phyloP scores from a whole-genome alignment of 768 basidiomycete species.

The Kwoniella botswanensis region DNA sequence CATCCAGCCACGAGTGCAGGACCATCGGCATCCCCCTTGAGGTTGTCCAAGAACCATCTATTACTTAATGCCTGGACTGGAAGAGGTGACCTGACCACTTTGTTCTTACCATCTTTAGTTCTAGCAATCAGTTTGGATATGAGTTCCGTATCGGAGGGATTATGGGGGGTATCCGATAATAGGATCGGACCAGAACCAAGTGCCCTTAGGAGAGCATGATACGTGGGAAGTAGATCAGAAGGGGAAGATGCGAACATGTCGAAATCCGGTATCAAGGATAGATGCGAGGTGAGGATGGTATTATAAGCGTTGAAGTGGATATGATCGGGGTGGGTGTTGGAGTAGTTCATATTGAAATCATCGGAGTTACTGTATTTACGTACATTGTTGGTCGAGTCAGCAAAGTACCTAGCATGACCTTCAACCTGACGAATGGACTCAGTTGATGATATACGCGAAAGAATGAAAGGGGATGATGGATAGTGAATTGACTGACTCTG shows the following conservation, averaged over 20 bases:
- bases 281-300: constrained; percentile 43
- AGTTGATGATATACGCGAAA: no score
- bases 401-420: no score
- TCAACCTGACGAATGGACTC: no score
- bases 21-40: constrained; percentile 29
- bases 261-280: constrained; percentile 39
- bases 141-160: constrained; percentile 23
- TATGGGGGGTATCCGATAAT: constrained; percentile 36
- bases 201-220: constrained; percentile 44
- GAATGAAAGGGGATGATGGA: no score
- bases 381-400: no score
- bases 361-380: constrained; percentile 39
- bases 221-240: constrained; percentile 23
- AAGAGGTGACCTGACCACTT: constrained; percentile 25
- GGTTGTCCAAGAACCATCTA: constrained; percentile 43
- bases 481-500: no score
- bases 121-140: constrained; percentile 18
- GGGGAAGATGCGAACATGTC: constrained; percentile 51
- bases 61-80: constrained; percentile 24
- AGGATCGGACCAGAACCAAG: constrained; percentile 41
- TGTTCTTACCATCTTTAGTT: constrained; percentile 11
- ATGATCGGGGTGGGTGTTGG: constrained; percentile 33
- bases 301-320: constrained; percentile 37
- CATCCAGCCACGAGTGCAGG: constrained; percentile 32
- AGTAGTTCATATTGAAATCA: constrained; percentile 39